A percentile compares a stretch with the other conserved stretches of the same genome.
These are phyloP conservation scores for Mycena sanguinolenta DNA, from an alignment of 768 basidiomycete genomes.

Conservation along the genomic window DNA sequence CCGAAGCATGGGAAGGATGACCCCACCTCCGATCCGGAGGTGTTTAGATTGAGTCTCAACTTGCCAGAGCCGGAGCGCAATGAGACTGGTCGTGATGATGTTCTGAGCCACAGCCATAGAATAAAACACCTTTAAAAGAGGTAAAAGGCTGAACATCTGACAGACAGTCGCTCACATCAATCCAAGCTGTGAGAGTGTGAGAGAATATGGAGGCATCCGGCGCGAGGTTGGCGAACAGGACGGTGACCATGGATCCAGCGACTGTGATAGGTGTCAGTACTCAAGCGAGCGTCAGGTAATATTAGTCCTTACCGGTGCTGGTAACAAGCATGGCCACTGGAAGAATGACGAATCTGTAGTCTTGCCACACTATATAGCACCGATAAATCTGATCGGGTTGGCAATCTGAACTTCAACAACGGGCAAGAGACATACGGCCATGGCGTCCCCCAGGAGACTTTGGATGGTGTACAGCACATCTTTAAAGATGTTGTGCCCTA, in stretches of 20 bases:
- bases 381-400: constrained; percentile 38
- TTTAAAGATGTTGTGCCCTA: constrained; percentile 38
- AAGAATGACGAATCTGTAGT: constrained; percentile 31
- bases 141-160: too few relatives aligned
- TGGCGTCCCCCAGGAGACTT: constrained; percentile 37
- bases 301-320: constrained; percentile 29
- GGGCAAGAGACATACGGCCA: constrained; percentile 25
- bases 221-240: constrained; percentile 25
- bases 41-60: constrained; percentile 25
- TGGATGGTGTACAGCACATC: constrained; percentile 37
- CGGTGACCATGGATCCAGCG: constrained; percentile 37
- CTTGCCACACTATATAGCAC: constrained; percentile 39
- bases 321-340: constrained; percentile 32
- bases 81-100: constrained; percentile 39
- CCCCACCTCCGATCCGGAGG: constrained; percentile 19
- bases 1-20: constrained; percentile 25
- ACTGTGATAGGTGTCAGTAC: constrained; percentile 7
- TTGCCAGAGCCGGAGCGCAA: constrained; percentile 38
- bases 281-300: not conserved
- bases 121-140: constrained; percentile 27
- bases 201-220: constrained; percentile 33
- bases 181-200: constrained; percentile 34
- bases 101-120: constrained; percentile 38
- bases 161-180: constrained; percentile 5
- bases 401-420: not conserved